Evolutionary conservation across 2,329 filamentous ascomycete species (phyloP).

Genomic region (Alternaria solani): DNA sequence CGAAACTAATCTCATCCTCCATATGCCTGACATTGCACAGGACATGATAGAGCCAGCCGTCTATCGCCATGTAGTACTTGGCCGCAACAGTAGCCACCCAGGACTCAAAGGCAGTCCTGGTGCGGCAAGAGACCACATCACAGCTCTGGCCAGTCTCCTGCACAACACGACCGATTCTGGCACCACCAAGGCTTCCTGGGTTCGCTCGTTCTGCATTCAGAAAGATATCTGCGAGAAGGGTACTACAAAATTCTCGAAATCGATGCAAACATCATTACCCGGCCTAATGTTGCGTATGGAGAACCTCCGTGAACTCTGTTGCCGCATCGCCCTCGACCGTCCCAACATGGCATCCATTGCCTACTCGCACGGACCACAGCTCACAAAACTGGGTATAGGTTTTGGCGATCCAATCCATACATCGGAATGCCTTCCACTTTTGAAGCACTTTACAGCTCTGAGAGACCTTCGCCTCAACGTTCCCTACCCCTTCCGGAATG

Average conservation of each 20-base stretch:
- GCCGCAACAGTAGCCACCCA: background rate
- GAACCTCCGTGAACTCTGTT: background rate
- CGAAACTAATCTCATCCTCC: background rate
- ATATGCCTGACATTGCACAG: constrained; percentile 2
- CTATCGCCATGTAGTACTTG: constrained; percentile 1
- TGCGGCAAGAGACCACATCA: background rate
- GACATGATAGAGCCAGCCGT: constrained; percentile 2
- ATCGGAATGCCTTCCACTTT: background rate
- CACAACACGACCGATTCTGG: background rate
- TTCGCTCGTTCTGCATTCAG: constrained; percentile 3
- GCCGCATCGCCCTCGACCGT: background rate
- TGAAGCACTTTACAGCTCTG: constrained; percentile 2
- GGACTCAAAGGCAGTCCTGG: background rate
- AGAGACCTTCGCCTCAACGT: background rate
- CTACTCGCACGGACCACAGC: background rate
- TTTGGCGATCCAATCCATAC: background rate
- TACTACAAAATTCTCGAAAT: background rate
- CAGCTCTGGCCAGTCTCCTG: background rate
- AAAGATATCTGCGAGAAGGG: background rate
- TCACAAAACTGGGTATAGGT: background rate
- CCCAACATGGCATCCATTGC: background rate
- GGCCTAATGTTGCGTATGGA: background rate
- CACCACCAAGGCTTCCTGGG: background rate
- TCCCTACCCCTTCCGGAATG: background rate
- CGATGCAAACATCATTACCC: background rate